A percentile compares a stretch with the other conserved stretches of the same genome.
Evolutionary conservation across 371 early-diverging fungal genomes (phyloP).

Genomic region (Mucor circinelloides): DNA sequence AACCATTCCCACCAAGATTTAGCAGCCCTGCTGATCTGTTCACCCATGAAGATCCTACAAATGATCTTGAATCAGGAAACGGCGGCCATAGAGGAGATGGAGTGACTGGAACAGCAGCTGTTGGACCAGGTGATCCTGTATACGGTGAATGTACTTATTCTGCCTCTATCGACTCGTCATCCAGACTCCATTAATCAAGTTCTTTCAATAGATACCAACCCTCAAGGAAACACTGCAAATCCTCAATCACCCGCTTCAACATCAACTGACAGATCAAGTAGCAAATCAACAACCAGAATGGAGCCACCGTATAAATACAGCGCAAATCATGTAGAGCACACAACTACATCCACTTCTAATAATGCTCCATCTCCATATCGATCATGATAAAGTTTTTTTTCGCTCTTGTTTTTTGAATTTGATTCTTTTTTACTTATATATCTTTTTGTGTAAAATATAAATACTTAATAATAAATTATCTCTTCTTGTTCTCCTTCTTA

Average conservation of each 20-base stretch:
- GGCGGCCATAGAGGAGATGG: neutral
- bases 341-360: neutral
- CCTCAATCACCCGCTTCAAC: neutral
- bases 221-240: neutral
- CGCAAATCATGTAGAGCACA: conserved; percentile 1
- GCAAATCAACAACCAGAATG: neutral
- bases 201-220: conserved; percentile 2
- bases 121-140: neutral
- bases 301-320: neutral
- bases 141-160: conserved; percentile 10
- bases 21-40: conserved; percentile 11
- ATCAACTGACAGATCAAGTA: neutral
- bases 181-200: neutral
- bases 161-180: neutral
- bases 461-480: neutral
- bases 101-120: neutral
- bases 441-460: neutral
- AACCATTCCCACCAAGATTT: conserved; percentile 28
- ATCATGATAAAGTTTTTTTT: neutral
- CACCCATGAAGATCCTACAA: conserved; percentile 11
- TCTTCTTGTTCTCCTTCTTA: neutral
- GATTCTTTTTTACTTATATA: neutral
- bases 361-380: neutral
- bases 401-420: neutral
- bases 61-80: conserved; percentile 12